Conservation (phyloP, 805 yeast species). For the Ogataea dorogensis region DNA sequence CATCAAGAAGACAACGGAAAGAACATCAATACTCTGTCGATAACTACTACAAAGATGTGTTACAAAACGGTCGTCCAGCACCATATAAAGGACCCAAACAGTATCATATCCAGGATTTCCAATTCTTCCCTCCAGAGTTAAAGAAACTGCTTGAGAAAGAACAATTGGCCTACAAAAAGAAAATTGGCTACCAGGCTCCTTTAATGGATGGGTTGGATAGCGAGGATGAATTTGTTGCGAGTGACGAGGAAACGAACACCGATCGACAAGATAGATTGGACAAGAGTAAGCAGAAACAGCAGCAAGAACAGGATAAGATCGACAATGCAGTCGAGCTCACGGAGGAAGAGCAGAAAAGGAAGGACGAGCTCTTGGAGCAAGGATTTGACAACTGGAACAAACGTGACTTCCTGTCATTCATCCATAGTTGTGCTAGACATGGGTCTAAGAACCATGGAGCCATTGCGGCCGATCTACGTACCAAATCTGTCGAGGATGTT, state of each 20-base stretch:
- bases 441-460: constrained; percentile 53
- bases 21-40: constrained; percentile 78
- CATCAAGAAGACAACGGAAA: constrained; percentile 71
- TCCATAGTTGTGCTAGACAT: constrained; percentile 65
- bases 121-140: constrained; percentile 61
- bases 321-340: constrained; percentile 58
- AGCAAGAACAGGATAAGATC: constrained; percentile 53
- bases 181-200: constrained; percentile 56
- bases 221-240: constrained; percentile 45
- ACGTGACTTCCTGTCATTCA: constrained; percentile 69
- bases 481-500: constrained; percentile 59
- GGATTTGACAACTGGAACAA: constrained; percentile 71
- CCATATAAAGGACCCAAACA: constrained; percentile 61
- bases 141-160: constrained; percentile 58
- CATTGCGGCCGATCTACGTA: constrained; percentile 55
- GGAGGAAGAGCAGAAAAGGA: constrained; percentile 56
- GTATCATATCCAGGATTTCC: constrained; percentile 67
- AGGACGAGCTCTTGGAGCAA: constrained; percentile 49
- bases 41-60: constrained; percentile 70
- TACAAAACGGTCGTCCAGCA: constrained; percentile 39
- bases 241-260: constrained; percentile 31
- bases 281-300: constrained; percentile 35
- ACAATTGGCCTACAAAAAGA: constrained; percentile 59
- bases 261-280: constrained; percentile 25
- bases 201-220: constrained; percentile 58